phyloP scores from a whole-genome alignment of 345 rosid species.

The Hypericum androsaemum region DNA sequence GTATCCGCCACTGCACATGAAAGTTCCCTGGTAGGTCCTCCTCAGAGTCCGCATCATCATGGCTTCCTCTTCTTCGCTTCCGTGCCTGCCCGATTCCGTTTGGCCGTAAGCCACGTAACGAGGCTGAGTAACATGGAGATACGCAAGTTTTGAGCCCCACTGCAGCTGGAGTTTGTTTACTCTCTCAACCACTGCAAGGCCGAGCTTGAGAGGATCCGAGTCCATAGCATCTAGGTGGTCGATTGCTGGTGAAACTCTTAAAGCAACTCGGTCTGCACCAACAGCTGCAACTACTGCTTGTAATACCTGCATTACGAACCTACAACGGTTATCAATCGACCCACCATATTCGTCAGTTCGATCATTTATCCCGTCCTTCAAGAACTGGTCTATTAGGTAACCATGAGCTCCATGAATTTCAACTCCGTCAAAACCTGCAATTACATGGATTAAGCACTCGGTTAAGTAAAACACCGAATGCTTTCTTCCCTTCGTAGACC shows the following conservation, averaged over 20 bases:
- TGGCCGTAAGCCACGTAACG: conserved; percentile 56
- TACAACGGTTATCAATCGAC: conserved; percentile 52
- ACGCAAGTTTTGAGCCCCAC: conserved; percentile 45
- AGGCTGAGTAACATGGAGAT: conserved; percentile 82
- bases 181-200: conserved; percentile 46
- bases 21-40: conserved; percentile 52
- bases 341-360: conserved; percentile 76
- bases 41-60: conserved; percentile 35
- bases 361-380: conserved; percentile 75
- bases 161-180: conserved; percentile 47
- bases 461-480: too few relatives aligned
- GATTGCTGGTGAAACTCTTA: conserved; percentile 78
- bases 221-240: conserved; percentile 70
- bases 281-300: conserved; percentile 44
- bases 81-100: conserved; percentile 46
- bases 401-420: conserved; percentile 91
- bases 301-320: conserved; percentile 50
- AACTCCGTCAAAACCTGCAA: conserved; percentile 69
- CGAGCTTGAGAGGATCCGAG: conserved; percentile 64
- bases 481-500: too few relatives aligned
- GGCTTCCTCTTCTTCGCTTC: conserved; percentile 30
- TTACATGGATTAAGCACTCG: too few relatives aligned
- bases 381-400: conserved; percentile 75
- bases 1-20: conserved; percentile 73
- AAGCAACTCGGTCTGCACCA: conserved; percentile 46